Base-by-base conservation (phyloP, 1,139 yeast genomes). In the Debaryomyces psychrophilus region DNA sequence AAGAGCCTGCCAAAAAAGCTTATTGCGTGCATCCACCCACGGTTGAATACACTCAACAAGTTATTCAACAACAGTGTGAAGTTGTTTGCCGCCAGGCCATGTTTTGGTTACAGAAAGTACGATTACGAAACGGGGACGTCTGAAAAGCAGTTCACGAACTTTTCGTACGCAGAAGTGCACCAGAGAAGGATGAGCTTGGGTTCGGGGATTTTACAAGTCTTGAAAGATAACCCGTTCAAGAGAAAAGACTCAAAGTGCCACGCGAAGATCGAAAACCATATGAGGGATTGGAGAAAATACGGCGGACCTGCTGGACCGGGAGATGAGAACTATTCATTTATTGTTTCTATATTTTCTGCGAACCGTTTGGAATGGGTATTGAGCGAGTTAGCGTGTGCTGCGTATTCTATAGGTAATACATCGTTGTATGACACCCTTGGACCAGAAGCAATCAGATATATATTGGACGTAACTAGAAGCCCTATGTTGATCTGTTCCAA, bases 401-500 rank as follows among this genome's bases (percentile, higher is more conserved):
- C 68, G 5, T 67, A 56, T 49, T 62, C 72, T 2, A 58, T 69
- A 37, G 66, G 73, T 35, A 66, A 60, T 46, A 68, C 73, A 8
- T 72, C 72, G 0, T 56, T 69, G 41, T 69, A 69, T 48, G 74
- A 69, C 45, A 68, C 69, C 23, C 58, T 68, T 48, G 72, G 73
- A 2, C 56, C 61, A 1, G 62, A 59, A 18, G 64, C 64, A 12
- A 60, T 67, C 5, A 55, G 52, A 48, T 60, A 66, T 49, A 66
- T 69, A 41, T 57, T 69, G 44, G 58, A 57, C 15, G 50, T 58
- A 33, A 68, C 74, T 15, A 49, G 56, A 35, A 57, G 66, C 44
- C 74, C 75, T 1, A 50, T 68, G 8, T 64, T 68, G 8, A 60
- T 67, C 5, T 62, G 70, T 40, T 61, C 70, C 3, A 54, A 52